Percentiles rank a stretch among this genome's conserved stretches.
phyloP scores from a whole-genome alignment of 2,329 filamentous ascomycete genomes.

The Exophiala xenobiotica region DNA sequence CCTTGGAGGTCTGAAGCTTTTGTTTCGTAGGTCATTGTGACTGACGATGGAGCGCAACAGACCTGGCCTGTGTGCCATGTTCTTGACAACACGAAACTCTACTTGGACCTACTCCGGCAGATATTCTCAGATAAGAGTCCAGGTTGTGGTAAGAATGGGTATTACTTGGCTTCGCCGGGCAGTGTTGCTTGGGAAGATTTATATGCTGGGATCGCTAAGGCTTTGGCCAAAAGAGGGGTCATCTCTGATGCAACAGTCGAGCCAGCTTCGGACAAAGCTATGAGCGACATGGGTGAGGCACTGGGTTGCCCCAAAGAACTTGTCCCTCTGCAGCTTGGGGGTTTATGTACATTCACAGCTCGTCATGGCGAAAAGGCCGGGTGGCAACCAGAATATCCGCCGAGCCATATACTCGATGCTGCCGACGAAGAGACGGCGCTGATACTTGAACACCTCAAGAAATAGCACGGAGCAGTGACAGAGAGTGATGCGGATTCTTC shows the following conservation, averaged over 20 bases:
- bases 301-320: slow-evolving; percentile 38
- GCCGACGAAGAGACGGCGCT: slow-evolving; percentile 1
- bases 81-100: slow-evolving; percentile 48
- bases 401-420: not conserved
- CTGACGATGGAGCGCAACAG: no score
- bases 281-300: slow-evolving; percentile 45
- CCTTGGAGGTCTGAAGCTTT: no score
- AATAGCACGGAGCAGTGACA: not conserved
- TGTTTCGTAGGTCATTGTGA: no score
- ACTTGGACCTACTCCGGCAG: slow-evolving; percentile 45
- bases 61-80: slow-evolving; percentile 57
- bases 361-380: not conserved
- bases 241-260: slow-evolving; percentile 41
- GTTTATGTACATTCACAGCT: slow-evolving; percentile 28
- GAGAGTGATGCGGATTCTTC: no score
- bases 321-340: slow-evolving; percentile 45
- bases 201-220: slow-evolving; percentile 47
- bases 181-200: slow-evolving; percentile 53
- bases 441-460: not conserved
- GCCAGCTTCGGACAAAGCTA: slow-evolving; percentile 37
- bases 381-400: not conserved
- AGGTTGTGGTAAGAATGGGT: slow-evolving; percentile 47
- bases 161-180: slow-evolving; percentile 53
- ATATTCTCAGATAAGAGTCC: slow-evolving; percentile 45
- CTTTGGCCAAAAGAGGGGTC: slow-evolving; percentile 42